phyloP scores from a whole-genome alignment of 768 basidiomycete genomes.

The Sarcomyxa edulis region DNA sequence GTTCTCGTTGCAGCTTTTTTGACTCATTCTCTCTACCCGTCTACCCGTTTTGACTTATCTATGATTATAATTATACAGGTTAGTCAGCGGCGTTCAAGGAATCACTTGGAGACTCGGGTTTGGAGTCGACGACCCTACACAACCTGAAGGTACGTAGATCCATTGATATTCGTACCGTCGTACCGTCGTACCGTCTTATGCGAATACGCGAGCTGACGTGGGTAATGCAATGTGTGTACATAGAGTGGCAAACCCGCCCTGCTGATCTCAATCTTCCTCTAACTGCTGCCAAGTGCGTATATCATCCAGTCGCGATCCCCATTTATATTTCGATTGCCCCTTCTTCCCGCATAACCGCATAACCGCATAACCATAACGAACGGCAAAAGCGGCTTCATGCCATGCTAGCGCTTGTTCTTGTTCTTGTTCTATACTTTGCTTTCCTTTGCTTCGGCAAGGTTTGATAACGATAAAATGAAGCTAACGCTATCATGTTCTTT shows the following conservation, averaged over 20 bases:
- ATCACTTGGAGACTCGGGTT: constrained; percentile 64
- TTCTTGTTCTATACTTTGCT: too few species aligned
- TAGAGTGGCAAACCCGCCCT: constrained; percentile 57
- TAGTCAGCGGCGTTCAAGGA: constrained; percentile 53
- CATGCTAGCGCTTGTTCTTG: too few species aligned
- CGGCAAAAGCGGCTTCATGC: too few species aligned
- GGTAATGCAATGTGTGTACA: constrained; percentile 3
- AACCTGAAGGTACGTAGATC: constrained; percentile 47
- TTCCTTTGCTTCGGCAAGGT: constrained; percentile 2
- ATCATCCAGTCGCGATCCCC: too few species aligned
- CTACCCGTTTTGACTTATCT: background rate
- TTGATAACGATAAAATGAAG: background rate
- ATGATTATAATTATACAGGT: constrained; percentile 19
- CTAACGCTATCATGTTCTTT: constrained; percentile 4
- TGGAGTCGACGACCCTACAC: constrained; percentile 42
- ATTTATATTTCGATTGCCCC: background rate
- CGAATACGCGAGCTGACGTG: background rate
- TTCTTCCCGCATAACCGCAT: too few species aligned
- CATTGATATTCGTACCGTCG: background rate
- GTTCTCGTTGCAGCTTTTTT: constrained; percentile 4
- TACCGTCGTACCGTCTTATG: background rate
- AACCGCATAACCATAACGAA: too few species aligned
- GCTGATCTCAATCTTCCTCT: constrained; percentile 49
- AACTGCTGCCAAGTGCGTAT: constrained; percentile 42
- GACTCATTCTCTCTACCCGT: too few species aligned